phyloP scores from a whole-genome alignment of 2,329 filamentous ascomycete species.

The Leptographium radiaticola region DNA sequence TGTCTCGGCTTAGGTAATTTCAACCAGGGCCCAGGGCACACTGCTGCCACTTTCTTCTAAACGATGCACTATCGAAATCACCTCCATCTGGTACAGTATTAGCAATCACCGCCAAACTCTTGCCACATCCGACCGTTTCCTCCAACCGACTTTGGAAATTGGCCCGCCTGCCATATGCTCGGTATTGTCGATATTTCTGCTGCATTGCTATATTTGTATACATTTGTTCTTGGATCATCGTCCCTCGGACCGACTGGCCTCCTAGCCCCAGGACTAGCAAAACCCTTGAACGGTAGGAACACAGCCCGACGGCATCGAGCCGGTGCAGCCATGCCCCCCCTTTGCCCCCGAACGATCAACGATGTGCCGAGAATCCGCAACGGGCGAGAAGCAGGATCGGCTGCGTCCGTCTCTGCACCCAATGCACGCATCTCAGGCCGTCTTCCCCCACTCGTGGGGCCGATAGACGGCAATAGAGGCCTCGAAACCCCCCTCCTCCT shows the following conservation, averaged over 20 bases:
- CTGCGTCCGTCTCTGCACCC: not conserved
- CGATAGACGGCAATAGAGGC: not conserved
- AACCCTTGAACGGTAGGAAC: not conserved
- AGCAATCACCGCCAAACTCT: constrained; percentile 3
- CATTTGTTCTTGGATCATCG: not conserved
- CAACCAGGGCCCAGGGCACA: not conserved
- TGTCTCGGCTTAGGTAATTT: not conserved
- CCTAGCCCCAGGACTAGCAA: not conserved
- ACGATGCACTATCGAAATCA: constrained; percentile 3
- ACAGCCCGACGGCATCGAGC: not conserved
- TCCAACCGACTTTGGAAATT: not conserved
- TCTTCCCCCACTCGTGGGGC: not conserved
- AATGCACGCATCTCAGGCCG: not conserved
- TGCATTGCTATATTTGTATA: not conserved
- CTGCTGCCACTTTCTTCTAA: constrained; percentile 4
- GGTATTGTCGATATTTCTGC: not conserved
- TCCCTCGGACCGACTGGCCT: not conserved
- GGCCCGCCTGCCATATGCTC: not conserved
- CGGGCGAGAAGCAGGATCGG: not conserved
- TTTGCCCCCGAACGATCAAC: not conserved
- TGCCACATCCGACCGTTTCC: constrained; percentile 1
- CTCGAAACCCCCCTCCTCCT: not conserved
- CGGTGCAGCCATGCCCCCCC: not conserved
- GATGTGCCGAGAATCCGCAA: not conserved
- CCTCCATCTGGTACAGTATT: not conserved